Conservation (phyloP, 768 basidiomycete genomes). For the Tephrocybe sp. region DNA sequence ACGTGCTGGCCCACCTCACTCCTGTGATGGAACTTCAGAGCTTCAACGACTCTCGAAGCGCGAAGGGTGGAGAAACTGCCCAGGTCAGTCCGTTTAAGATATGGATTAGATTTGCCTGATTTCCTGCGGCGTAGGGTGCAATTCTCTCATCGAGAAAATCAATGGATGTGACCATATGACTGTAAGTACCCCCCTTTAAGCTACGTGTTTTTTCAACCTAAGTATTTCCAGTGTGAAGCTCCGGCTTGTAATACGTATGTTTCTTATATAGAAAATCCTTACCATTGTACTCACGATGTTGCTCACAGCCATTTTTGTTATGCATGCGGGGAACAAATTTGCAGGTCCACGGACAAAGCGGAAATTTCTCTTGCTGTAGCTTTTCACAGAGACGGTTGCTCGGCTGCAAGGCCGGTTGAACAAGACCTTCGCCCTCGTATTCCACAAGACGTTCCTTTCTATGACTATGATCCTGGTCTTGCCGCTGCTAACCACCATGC, state of each 20-base stretch:
- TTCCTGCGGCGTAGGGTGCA: constrained; percentile 40
- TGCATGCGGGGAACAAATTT: constrained; percentile 46
- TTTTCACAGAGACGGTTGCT: not conserved
- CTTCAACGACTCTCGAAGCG: constrained; percentile 50
- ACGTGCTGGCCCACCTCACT: constrained; percentile 31
- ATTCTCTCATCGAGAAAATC: constrained; percentile 50
- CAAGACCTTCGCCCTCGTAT: no score
- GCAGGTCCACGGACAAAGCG: constrained; percentile 15
- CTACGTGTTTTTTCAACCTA: not conserved
- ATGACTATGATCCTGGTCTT: no score
- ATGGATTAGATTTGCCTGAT: not conserved
- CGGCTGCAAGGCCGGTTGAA: not conserved
- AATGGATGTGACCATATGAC: constrained; percentile 62
- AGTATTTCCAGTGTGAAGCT: constrained; percentile 42
- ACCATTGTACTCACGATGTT: not conserved
- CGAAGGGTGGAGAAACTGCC: constrained; percentile 67
- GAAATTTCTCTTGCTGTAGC: not conserved
- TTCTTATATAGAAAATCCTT: not conserved
- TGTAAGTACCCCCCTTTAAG: constrained; percentile 40
- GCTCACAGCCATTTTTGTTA: constrained; percentile 52
- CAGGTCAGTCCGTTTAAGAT: constrained; percentile 32
- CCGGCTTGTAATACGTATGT: constrained; percentile 56
- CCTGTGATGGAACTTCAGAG: constrained; percentile 60
- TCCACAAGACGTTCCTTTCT: no score
- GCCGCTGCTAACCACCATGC: no score